Evolutionary conservation across 2,329 filamentous ascomycete genomes (phyloP).

Genomic region (Clarireedia monteithiana): DNA sequence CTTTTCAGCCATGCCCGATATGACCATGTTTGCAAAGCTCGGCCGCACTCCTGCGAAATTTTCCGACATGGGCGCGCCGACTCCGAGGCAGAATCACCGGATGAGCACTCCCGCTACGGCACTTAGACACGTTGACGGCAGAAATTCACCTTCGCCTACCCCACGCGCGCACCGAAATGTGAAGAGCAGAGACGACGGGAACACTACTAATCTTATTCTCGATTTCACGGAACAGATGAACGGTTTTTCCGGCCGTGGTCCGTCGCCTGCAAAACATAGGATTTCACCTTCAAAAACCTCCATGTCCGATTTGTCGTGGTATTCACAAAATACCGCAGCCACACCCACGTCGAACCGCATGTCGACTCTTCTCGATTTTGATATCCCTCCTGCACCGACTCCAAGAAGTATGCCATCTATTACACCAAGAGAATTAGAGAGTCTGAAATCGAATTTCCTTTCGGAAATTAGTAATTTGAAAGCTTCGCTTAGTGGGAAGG

Average conservation of each 20-base stretch:
- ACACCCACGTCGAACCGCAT: constrained; percentile 34
- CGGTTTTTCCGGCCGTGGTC: constrained; percentile 37
- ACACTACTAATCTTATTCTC: constrained; percentile 71
- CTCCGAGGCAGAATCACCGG: constrained; percentile 21
- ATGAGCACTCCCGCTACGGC: constrained; percentile 26
- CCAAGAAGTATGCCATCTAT: constrained; percentile 86
- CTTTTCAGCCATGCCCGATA: constrained; percentile 83
- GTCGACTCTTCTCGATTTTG: constrained; percentile 75
- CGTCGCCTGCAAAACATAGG: constrained; percentile 43
- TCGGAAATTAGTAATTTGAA: constrained; percentile 93
- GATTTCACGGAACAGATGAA: constrained; percentile 82
- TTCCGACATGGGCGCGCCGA: constrained; percentile 34
- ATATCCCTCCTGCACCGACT: constrained; percentile 88
- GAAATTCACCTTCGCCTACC: constrained; percentile 31
- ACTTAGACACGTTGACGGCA: constrained; percentile 17
- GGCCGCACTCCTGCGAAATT: constrained; percentile 56
- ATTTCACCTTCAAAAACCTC: constrained; percentile 38
- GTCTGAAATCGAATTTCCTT: constrained; percentile 80
- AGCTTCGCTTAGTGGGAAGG: constrained; percentile 84
- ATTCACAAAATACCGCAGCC: constrained; percentile 7
- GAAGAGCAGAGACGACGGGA: constrained; percentile 30
- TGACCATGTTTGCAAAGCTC: constrained; percentile 74
- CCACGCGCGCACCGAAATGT: constrained; percentile 30
- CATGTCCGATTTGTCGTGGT: constrained; percentile 19
- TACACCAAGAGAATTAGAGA: constrained; percentile 86